Evolutionary conservation across 345 rosid species (phyloP).

Genomic region (Corchorus olitorius): DNA sequence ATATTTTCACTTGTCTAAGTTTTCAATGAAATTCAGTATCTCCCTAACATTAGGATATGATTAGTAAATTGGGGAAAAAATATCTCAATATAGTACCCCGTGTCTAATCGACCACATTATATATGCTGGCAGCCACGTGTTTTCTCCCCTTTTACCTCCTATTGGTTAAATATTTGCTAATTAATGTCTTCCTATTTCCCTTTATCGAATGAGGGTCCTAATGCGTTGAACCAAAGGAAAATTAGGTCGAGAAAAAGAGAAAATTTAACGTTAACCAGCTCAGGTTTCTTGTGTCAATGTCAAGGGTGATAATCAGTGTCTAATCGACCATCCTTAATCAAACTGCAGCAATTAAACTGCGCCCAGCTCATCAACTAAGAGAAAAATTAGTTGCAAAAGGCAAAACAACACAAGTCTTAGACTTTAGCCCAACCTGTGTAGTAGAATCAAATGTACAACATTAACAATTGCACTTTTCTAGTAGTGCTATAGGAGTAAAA

Average conservation of each 20-base stretch:
- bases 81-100: too few species aligned
- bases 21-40: too few species aligned
- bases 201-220: too few species aligned
- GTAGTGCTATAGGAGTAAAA: neutral
- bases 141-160: too few species aligned
- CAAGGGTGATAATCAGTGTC: neutral
- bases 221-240: neutral
- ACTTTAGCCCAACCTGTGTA: neutral
- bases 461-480: neutral
- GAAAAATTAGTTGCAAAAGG: neutral
- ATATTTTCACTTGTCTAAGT: too few species aligned
- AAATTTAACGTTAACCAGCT: neutral
- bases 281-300: neutral
- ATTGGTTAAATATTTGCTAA: too few species aligned
- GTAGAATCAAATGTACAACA: neutral
- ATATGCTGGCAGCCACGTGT: too few species aligned
- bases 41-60: too few species aligned
- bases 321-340: neutral
- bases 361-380: neutral
- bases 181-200: too few species aligned
- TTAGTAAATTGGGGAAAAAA: too few species aligned
- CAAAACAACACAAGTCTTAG: neutral
- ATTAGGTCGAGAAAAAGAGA: neutral
- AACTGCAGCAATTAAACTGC: neutral
- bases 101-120: too few species aligned